Conservation (phyloP, 2,329 filamentous ascomycete species). For the Ophiostoma quercus region DNA sequence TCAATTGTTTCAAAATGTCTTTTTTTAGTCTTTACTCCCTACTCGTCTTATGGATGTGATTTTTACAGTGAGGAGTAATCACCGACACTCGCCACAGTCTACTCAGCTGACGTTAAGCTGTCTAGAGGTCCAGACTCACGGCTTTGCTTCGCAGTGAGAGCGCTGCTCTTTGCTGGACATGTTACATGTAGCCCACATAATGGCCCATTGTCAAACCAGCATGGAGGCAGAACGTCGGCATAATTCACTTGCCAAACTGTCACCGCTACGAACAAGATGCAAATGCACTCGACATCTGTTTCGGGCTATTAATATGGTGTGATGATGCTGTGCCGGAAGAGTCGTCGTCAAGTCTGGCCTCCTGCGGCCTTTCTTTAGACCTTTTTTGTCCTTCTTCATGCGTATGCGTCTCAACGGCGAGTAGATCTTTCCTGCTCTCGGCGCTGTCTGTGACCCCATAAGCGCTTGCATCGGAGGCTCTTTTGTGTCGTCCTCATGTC, state of each 20-base stretch:
- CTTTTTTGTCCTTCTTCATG: not conserved
- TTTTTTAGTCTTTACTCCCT: not conserved
- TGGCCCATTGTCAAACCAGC: not conserved
- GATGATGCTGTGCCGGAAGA: not conserved
- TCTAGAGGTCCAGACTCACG: not conserved
- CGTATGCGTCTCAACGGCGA: not conserved
- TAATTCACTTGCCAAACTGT: not conserved
- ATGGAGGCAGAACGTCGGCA: not conserved
- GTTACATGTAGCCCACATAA: not conserved
- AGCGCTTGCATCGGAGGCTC: no score
- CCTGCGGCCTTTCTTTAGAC: not conserved
- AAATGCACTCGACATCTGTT: not conserved
- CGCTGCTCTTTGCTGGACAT: not conserved
- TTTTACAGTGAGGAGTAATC: not conserved
- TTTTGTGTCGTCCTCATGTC: no score
- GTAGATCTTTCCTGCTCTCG: not conserved
- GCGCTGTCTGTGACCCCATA: no score
- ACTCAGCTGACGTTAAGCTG: not conserved
- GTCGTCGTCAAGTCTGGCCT: not conserved
- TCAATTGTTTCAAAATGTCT: not conserved
- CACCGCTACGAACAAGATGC: not conserved
- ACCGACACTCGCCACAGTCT: not conserved
- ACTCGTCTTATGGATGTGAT: not conserved
- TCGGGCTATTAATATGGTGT: not conserved
- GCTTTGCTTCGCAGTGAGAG: not conserved